Evolutionary conservation across 2,329 filamentous ascomycete genomes (phyloP), one percentile per base, ranked within the genome.

Genomic region (Colletotrichum plurivorum): DNA sequence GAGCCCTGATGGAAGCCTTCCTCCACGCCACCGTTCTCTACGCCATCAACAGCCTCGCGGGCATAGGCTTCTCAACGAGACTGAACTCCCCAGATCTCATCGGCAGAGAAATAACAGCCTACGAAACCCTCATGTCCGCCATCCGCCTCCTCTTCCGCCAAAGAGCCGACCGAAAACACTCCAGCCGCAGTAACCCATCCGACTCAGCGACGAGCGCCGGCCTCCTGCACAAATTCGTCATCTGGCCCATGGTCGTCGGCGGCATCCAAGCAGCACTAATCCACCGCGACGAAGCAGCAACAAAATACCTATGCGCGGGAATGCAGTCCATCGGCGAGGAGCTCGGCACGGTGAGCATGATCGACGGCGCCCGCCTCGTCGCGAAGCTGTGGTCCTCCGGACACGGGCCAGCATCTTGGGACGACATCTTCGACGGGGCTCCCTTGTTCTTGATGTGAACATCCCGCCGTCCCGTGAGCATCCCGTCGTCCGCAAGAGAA

Each of bases 281-380:
- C 16, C 22, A 64, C 36, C 27, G 18, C 15, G 48, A 68, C n/a
- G 48, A 69, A 0, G 12, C 39, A 5, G 31, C 16, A 15, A 63
- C 20, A 0, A 22, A 10, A 2, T 58, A 57, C 22, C 46, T 58
- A 8, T 68, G 48, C 60, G 53, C 53, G 8, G 53, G 41, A 7
- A 69, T 65, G 55, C 55, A 52, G 15, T 36, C 62, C 12, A 18
- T 66, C n/a, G 51, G 61, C 10, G 43, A 69, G 15, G 49, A 65
- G 25, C 20, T 65, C 8, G 55, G 61, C 62, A 60, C 62, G 22
- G 54, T 56, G 12, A 65, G 55, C 55, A 55, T 69, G n/a, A 65
- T 58, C 18, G 66, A 69, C 41, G 66, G 61, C 4, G 61, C 61
- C 54, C 49, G 66, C n/a, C 43, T 69, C 4, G 55, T 60, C n/a